phyloP scores from a whole-genome alignment of 495 filamentous ascomycete species.

The Neurospora sp. region DNA sequence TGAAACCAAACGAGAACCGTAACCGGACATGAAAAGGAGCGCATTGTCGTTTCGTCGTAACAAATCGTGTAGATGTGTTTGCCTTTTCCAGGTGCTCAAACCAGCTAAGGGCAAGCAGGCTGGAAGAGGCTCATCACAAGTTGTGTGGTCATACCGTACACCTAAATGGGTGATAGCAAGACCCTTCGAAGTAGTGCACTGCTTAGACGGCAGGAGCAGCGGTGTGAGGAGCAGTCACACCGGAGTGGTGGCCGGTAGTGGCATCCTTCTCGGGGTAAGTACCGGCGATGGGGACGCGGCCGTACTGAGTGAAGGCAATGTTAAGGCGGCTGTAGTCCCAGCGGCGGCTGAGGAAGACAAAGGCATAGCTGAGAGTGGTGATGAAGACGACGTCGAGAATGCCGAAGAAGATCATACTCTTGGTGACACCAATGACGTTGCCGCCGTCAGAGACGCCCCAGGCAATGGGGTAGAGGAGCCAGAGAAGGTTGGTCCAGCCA shows the following conservation, averaged over 20 bases:
- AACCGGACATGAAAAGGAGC: background rate
- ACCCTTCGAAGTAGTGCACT: background rate
- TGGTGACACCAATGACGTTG: constrained; percentile 32
- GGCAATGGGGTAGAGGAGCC: constrained; percentile 40
- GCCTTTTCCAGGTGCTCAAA: background rate
- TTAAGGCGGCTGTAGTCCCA: constrained; percentile 41
- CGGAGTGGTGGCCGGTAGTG: constrained; percentile 12
- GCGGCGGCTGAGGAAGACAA: constrained; percentile 26
- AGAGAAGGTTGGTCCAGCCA: constrained; percentile 34
- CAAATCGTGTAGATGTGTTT: background rate
- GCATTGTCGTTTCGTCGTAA: background rate
- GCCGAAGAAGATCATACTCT: constrained; percentile 35
- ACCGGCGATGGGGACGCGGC: constrained; percentile 32
- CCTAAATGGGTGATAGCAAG: background rate
- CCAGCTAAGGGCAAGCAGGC: background rate
- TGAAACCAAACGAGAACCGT: background rate
- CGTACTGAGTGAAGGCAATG: constrained; percentile 44
- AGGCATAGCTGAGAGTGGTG: constrained; percentile 22
- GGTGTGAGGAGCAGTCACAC: constrained; percentile 19
- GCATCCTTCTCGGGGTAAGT: constrained; percentile 35
- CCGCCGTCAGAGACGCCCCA: constrained; percentile 38
- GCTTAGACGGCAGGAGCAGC: background rate
- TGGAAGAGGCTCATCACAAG: background rate
- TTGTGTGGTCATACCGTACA: background rate
- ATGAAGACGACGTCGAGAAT: constrained; percentile 33